phyloP scores from a whole-genome alignment of 306 rosid genomes.

The Ammopiptanthus mongolicus region DNA sequence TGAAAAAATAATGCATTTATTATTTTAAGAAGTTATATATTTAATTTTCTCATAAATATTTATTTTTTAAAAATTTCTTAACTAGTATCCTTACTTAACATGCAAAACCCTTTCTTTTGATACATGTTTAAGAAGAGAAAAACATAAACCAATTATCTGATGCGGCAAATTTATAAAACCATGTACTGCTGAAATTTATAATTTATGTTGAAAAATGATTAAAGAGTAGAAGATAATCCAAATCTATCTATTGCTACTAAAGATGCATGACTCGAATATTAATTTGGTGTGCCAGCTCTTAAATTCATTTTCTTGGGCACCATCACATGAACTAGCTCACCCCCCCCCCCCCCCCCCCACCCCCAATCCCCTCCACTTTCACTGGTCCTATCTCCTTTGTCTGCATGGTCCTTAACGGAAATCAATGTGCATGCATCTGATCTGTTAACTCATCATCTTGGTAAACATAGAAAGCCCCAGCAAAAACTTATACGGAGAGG shows the following conservation, averaged over 20 bases:
- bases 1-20: too few species aligned
- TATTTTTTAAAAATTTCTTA: too few species aligned
- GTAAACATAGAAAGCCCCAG: slow-evolving; percentile 22
- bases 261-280: background rate
- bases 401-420: slow-evolving; percentile 25
- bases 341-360: too few species aligned
- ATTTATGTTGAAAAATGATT: too few species aligned
- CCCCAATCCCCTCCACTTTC: background rate
- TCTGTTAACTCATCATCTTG: slow-evolving; percentile 21
- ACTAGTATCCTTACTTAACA: too few species aligned
- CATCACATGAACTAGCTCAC: background rate
- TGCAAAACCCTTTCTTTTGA: too few species aligned
- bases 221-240: background rate
- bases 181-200: too few species aligned
- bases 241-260: background rate
- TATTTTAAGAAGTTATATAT: too few species aligned
- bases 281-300: too few species aligned
- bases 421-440: slow-evolving; percentile 29
- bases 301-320: slow-evolving; percentile 10
- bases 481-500: background rate
- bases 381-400: slow-evolving; percentile 17
- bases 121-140: background rate
- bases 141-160: background rate
- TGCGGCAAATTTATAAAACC: background rate
- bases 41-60: too few species aligned